phyloP scores from a whole-genome alignment of 1,139 yeast genomes.

The Suhomyces bokatorum region DNA sequence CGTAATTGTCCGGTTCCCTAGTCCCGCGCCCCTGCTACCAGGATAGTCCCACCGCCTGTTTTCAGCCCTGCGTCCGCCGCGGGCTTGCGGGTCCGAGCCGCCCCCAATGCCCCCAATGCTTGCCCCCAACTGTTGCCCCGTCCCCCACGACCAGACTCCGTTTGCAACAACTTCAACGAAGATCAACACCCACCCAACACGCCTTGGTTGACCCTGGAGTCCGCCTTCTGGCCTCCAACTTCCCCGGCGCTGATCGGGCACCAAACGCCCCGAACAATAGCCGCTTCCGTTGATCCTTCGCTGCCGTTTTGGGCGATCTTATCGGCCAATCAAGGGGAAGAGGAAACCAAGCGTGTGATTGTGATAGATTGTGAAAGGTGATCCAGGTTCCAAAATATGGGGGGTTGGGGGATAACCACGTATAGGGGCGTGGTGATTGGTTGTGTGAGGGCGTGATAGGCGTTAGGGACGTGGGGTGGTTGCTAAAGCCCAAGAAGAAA shows the following conservation, averaged over 20 bases:
- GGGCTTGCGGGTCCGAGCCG: not conserved
- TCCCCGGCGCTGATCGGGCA: not conserved
- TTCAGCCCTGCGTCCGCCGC: not conserved
- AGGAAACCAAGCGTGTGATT: not conserved
- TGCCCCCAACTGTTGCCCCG: too few relatives aligned
- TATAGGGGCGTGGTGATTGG: not conserved
- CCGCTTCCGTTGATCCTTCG: slow-evolving; percentile 10
- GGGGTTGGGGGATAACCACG: not conserved
- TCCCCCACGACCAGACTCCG: too few relatives aligned
- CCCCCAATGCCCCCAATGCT: not conserved
- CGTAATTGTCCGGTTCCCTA: not conserved
- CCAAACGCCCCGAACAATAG: slow-evolving; percentile 4
- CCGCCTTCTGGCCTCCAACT: too few relatives aligned
- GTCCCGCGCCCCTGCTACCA: not conserved
- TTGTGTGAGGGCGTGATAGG: not conserved
- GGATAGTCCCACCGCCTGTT: not conserved
- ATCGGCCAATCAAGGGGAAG: slow-evolving; percentile 7
- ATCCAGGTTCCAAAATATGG: too few relatives aligned
- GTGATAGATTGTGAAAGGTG: not conserved
- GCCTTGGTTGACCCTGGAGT: too few relatives aligned
- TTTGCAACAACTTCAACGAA: too few relatives aligned
- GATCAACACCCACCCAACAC: not conserved
- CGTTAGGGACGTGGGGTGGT: too few relatives aligned
- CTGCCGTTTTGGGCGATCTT: slow-evolving; percentile 1
- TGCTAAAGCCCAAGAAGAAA: too few relatives aligned